A percentile compares a stretch with the other conserved stretches of the same genome.
phyloP scores from a whole-genome alignment of 441 rosid genomes.

The Adansonia gregorii region DNA sequence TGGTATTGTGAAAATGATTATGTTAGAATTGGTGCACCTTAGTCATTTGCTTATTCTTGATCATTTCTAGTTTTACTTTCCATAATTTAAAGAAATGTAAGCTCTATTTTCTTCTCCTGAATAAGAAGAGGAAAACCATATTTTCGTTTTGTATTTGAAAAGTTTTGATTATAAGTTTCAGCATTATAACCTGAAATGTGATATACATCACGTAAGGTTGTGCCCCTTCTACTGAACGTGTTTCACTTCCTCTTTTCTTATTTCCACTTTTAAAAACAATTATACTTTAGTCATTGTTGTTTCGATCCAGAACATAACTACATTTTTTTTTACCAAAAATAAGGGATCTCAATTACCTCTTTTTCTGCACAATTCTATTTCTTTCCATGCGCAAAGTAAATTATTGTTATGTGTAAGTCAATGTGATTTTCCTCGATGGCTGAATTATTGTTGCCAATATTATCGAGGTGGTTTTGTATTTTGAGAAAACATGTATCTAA shows the following conservation, averaged over 20 bases:
- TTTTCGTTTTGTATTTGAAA: background rate
- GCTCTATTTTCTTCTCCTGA: background rate
- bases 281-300: background rate
- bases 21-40: background rate
- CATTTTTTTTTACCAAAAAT: background rate
- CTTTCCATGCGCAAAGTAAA: background rate
- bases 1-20: background rate
- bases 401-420: background rate
- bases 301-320: background rate
- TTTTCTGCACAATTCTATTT: background rate
- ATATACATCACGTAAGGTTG: background rate
- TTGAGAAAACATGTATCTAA: background rate
- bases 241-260: background rate
- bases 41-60: constrained; percentile 1
- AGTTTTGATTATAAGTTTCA: constrained; percentile 3
- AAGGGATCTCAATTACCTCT: background rate
- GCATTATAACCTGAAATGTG: too few species aligned
- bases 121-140: background rate
- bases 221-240: background rate
- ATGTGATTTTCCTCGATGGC: background rate
- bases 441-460: background rate
- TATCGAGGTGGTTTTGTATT: background rate
- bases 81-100: background rate
- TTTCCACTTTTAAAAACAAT: background rate
- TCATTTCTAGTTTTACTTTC: background rate